Base-by-base conservation (phyloP, 495 filamentous ascomycete species). In the Hypoxylon fuscum region DNA sequence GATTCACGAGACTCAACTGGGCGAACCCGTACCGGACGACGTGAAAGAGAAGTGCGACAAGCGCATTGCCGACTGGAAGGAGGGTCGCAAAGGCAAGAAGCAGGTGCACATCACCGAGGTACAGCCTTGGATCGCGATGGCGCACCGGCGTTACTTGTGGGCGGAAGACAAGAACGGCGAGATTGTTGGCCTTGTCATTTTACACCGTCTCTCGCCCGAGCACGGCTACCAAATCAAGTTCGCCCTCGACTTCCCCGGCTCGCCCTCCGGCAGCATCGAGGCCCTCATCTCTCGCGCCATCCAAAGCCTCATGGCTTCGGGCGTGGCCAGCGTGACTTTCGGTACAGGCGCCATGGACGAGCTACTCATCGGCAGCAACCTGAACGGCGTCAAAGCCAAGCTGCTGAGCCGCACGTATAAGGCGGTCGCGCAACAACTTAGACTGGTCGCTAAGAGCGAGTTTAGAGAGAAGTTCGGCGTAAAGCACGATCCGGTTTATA, bases 221-320 rank as follows among this genome's bases (percentile, higher is more conserved):
- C 84, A 93, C 62, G 91, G 91, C 52, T 92, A 89, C 81, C 91
- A 96, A 76, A 87, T 95, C 74, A 95, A 96, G 76, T 94, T 91
- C 75, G 87, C 87, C 37, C 84, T 95, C 55, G 91, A 94, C 71
- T 95, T 96, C 80, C 91, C 91, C 12, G 83, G 83, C 14, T 81
- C 90, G 2, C 89, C 91, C 2, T 88, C 81, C 53, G 92, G 91
- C 52, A 87, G 87, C 29, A 96, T 95, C 60, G 92, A 96, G 74
- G 78, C 83, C 2, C 83, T 92, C 44, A 90, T 93, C 65, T 87
- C 88, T 15, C 85, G 88, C 66, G 86, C 90, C n/a, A 86, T 96
- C 69, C 85, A 88, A 66, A 78, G 80, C 23, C 83, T 90, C 22
- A 84, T 85, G 31, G 80, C 83, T 29, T 68, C 77, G 0, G 90